Evolutionary conservation across 495 filamentous ascomycete genomes (phyloP), one percentile per base, ranked within the genome.

Genomic region (Aspergillus homomorphus): DNA sequence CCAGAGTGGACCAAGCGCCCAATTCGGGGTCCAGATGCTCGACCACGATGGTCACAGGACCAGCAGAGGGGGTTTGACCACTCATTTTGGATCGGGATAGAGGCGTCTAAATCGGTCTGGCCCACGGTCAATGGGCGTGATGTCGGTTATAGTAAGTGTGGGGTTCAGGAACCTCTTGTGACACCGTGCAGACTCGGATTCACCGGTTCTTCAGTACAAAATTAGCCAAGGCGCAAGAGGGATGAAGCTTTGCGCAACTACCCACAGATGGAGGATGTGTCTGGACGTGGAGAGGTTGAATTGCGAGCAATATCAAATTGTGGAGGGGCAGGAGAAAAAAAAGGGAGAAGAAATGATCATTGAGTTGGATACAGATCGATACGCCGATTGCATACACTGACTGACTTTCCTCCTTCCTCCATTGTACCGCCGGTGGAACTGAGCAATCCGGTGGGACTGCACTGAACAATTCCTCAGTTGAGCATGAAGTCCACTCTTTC

Each of bases 21-120:
- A 98, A 82, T 71, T 98, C 94, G 15, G 88, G 84, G 77, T 96
- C 92, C 20, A 96, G 82, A 74, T 96, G 92, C 77, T 96, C 92
- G 54, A 96, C 90, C 63, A 96, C 86, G 74, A 90, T 96, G 41
- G 82, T 89, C 51, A 67, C 62, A 50, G 64, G 67, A 66, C 86
- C 87, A 59, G 63, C 54, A 19, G 60, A 55, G 15, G 56, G 21
- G 23, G 2, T 54, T 28, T 66, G 62, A 52, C 64, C 66, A 55
- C 53, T 53, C 72, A 73, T 76, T 51, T 50, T 62, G 46, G n/a
- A 20, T 14, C 44, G 55, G 21, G 30, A 50, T 45, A 23, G 44
- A 51, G 26, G 20, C 15, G 48, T 42, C 22, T 56, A 21, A 14
- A 23, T 61, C 24, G 53, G 21, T 42, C 28, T 53, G 19, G 14